These are phyloP conservation scores for Diaporthe humulicola DNA, from an alignment of 2,329 filamentous ascomycete species.

Conservation along the genomic window DNA sequence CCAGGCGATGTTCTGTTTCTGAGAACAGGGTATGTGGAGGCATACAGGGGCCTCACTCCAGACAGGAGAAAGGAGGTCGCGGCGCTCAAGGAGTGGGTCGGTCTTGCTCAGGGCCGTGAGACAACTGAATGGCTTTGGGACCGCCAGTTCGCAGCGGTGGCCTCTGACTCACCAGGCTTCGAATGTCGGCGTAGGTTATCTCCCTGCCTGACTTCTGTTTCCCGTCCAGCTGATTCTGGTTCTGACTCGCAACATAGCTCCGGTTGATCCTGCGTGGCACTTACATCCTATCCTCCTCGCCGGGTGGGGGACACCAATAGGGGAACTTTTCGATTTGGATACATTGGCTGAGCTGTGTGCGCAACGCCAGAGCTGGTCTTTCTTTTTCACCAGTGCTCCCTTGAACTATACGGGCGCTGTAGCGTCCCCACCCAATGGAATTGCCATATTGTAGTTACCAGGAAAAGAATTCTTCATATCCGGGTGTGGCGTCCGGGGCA, in stretches of 20 bases:
- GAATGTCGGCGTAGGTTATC: constrained; percentile 6
- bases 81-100: neutral
- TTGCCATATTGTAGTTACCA: neutral
- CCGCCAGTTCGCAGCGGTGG: constrained; percentile 1
- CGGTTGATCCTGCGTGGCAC: constrained; percentile 6
- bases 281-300: neutral
- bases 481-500: too few relatives aligned
- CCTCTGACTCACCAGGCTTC: neutral
- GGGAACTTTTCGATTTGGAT: neutral
- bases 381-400: constrained; percentile 12
- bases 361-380: constrained; percentile 1
- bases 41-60: neutral
- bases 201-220: neutral
- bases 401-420: constrained; percentile 13
- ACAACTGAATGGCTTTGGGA: constrained; percentile 14
- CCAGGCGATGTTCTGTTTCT: neutral
- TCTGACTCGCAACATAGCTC: neutral
- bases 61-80: neutral
- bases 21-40: neutral
- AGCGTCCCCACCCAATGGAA: neutral
- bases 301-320: constrained; percentile 3
- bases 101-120: neutral
- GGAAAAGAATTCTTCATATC: too few relatives aligned
- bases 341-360: constrained; percentile 1
- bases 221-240: neutral